A percentile compares a stretch with the other conserved stretches of the same genome.
Evolutionary conservation across 805 yeast species (phyloP).

Genomic region (Candida pini): DNA sequence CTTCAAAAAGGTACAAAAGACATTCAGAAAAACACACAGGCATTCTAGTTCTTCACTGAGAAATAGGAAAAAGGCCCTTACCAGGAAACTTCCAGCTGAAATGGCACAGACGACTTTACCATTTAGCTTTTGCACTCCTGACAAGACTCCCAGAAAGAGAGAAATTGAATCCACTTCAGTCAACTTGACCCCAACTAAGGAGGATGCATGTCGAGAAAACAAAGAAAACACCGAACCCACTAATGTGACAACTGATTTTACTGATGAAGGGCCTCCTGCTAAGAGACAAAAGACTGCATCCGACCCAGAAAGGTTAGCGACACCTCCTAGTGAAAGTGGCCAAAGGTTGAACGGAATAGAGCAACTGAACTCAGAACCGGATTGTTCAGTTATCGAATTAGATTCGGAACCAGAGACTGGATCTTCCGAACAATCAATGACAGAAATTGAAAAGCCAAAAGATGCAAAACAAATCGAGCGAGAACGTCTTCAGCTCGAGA

Average conservation of each 20-base stretch:
- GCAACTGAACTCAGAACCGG: too few relatives aligned
- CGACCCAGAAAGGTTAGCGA: neutral
- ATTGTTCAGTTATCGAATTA: too few relatives aligned
- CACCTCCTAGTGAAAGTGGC: neutral
- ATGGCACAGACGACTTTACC: conserved; percentile 13
- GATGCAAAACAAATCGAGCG: conserved; percentile 8
- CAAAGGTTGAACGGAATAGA: too few relatives aligned
- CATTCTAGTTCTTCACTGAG: too few relatives aligned
- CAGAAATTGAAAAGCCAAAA: conserved; percentile 1
- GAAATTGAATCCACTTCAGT: neutral
- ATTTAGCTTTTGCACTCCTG: conserved; percentile 11
- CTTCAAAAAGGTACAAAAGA: too few relatives aligned
- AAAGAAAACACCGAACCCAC: conserved; percentile 2
- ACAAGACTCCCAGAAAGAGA: conserved; percentile 14
- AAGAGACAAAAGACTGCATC: conserved; percentile 1
- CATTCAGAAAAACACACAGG: too few relatives aligned
- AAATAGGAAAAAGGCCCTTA: too few relatives aligned
- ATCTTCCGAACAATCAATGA: too few relatives aligned
- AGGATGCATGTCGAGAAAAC: conserved; percentile 5
- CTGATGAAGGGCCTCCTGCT: neutral
- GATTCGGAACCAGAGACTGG: too few relatives aligned
- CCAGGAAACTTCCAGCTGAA: too few relatives aligned
- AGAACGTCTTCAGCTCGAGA: conserved; percentile 6
- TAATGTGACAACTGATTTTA: neutral
- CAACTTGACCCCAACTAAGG: neutral